Conservation (phyloP, 2,329 filamentous ascomycete genomes). For the Diaporthe sp. region DNA sequence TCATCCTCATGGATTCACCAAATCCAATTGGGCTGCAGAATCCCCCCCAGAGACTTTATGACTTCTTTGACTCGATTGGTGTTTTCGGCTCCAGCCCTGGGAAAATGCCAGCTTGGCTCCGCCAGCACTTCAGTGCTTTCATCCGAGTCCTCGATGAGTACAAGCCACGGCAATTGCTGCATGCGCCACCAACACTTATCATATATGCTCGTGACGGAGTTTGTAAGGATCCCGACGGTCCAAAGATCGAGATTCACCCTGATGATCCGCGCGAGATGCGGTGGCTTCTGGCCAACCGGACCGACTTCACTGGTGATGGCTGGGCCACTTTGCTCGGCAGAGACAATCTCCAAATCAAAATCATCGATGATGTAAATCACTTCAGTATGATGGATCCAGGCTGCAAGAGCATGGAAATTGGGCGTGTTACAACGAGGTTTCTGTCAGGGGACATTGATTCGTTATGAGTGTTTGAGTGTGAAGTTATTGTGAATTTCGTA, state of each 20-base stretch:
- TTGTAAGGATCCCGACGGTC: not conserved
- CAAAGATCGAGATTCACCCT: not conserved
- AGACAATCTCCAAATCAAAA: not conserved
- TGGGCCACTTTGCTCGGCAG: slow-evolving; percentile 5
- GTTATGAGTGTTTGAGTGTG: not conserved
- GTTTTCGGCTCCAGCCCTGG: not conserved
- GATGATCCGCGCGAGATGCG: slow-evolving; percentile 9
- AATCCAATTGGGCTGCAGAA: slow-evolving; percentile 4
- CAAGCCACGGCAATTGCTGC: not conserved
- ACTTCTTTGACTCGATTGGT: slow-evolving; percentile 15
- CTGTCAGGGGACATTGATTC: not conserved
- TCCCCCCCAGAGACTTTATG: not conserved
- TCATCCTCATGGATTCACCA: not conserved
- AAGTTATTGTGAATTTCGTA: not conserved
- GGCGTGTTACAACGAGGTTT: not conserved
- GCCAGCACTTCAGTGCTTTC: slow-evolving; percentile 8
- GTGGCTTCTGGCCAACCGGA: not conserved
- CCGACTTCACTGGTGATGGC: slow-evolving; percentile 4
- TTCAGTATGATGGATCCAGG: slow-evolving; percentile 13
- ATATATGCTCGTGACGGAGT: slow-evolving; percentile 5
- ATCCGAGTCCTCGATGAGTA: not conserved
- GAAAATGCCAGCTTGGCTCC: slow-evolving; percentile 5
- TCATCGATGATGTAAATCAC: not conserved
- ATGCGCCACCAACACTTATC: not conserved
- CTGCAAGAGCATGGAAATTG: not conserved